Evolutionary conservation across 257 asterid species (phyloP).

Genomic region (Rauvolfia tetraphylla): DNA sequence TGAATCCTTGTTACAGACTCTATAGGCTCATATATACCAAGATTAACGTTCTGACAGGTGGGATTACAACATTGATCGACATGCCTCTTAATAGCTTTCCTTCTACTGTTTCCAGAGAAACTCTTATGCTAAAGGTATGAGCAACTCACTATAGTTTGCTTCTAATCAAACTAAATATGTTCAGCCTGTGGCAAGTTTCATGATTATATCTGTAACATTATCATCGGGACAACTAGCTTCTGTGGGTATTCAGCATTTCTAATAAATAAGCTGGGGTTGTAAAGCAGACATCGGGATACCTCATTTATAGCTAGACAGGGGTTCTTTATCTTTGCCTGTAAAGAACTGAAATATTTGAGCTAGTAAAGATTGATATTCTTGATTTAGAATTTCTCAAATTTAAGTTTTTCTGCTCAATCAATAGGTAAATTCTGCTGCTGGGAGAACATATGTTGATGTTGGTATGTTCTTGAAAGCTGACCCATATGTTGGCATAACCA

Average conservation of each 20-base stretch:
- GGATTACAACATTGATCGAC: constrained; percentile 86
- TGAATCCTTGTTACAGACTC: not conserved
- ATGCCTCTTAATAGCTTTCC: constrained; percentile 94
- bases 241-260: not conserved
- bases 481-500: not conserved
- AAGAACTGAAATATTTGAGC: not conserved
- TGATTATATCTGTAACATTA: not conserved
- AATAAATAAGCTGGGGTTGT: not conserved
- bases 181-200: constrained; percentile 4
- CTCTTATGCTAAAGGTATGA: constrained; percentile 77
- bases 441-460: constrained; percentile 84
- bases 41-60: constrained; percentile 48
- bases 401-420: constrained; percentile 14
- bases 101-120: constrained; percentile 81
- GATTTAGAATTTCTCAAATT: not conserved
- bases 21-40: not conserved
- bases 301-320: not conserved
- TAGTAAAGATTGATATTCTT: not conserved
- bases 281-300: not conserved
- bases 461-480: constrained; percentile 45
- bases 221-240: not conserved
- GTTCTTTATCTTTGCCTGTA: not conserved
- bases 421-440: constrained; percentile 74
- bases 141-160: constrained; percentile 2
- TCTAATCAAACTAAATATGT: not conserved